Conservation (phyloP, 2,329 filamentous ascomycete species). For the Nemania bipapillata region DNA sequence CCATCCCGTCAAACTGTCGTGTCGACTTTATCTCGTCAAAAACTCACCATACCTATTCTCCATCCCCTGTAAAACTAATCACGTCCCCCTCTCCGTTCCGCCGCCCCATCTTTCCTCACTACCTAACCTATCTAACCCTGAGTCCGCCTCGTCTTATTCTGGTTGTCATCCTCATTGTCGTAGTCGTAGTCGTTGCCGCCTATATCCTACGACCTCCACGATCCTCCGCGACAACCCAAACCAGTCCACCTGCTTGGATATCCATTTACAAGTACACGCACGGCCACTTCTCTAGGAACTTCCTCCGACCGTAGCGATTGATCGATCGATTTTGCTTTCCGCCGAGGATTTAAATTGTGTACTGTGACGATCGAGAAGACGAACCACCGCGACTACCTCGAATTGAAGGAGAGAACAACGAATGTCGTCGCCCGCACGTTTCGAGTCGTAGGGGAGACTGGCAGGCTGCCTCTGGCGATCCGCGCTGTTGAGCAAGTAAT, state of each 20-base stretch:
- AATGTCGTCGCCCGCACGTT: constrained; percentile 40
- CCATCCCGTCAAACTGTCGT: constrained; percentile 17
- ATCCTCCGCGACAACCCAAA: not conserved
- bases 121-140: constrained; percentile 16
- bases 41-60: constrained; percentile 12
- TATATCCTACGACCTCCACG: not conserved
- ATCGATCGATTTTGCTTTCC: not conserved
- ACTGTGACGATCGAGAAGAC: constrained; percentile 1
- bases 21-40: constrained; percentile 17
- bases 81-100: constrained; percentile 34
- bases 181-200: constrained; percentile 5
- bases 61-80: constrained; percentile 33
- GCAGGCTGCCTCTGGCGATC: constrained; percentile 43
- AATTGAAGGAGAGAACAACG: constrained; percentile 35
- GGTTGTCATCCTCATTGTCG: constrained; percentile 11
- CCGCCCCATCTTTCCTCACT: constrained; percentile 35
- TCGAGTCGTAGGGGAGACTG: constrained; percentile 44
- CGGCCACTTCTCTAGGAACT: not conserved
- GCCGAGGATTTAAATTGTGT: not conserved
- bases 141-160: constrained; percentile 23
- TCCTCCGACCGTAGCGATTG: not conserved
- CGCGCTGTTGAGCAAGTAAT: constrained; percentile 35
- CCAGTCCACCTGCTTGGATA: not conserved
- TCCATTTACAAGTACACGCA: not conserved
- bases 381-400: not conserved